phyloP scores from a whole-genome alignment of 2,329 filamentous ascomycete genomes.

The Hypoxylon sp. region DNA sequence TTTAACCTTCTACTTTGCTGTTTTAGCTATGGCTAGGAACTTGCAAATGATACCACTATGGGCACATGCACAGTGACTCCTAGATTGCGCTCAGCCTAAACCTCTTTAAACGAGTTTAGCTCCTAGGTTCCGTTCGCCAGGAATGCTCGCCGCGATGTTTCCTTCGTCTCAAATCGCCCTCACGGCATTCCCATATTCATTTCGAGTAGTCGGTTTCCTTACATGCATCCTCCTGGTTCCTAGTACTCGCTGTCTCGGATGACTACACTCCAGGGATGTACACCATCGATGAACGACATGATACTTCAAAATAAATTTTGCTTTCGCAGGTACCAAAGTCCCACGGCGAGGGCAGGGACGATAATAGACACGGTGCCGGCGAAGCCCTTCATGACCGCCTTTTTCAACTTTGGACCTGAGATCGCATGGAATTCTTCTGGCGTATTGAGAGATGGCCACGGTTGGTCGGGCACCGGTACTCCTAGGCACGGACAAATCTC shows the following conservation, averaged over 20 bases:
- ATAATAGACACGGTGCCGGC: conserved; percentile 41
- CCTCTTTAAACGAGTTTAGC: background rate
- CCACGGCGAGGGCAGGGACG: conserved; percentile 37
- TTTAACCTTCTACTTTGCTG: background rate
- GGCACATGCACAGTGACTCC: background rate
- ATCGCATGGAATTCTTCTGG: conserved; percentile 48
- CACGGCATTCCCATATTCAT: background rate
- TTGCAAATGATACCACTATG: background rate
- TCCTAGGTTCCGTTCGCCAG: background rate
- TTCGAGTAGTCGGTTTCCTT: background rate
- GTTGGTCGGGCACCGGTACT: conserved; percentile 44
- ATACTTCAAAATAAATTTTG: conserved; percentile 28
- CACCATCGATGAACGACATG: conserved; percentile 3
- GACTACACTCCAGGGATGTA: background rate
- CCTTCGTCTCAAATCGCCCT: background rate
- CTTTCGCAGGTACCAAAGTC: conserved; percentile 44
- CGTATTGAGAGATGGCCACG: conserved; percentile 48
- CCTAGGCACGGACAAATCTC: conserved; percentile 51
- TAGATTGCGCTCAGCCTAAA: background rate
- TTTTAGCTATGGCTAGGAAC: background rate
- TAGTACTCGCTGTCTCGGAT: background rate
- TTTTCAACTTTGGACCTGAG: conserved; percentile 45
- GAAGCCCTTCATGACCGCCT: conserved; percentile 51
- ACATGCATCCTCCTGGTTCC: background rate
- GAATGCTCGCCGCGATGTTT: background rate